Percentiles rank a stretch among this genome's conserved stretches.
Conservation (phyloP, 2,329 filamentous ascomycete species). For the Didymella exigua region DNA sequence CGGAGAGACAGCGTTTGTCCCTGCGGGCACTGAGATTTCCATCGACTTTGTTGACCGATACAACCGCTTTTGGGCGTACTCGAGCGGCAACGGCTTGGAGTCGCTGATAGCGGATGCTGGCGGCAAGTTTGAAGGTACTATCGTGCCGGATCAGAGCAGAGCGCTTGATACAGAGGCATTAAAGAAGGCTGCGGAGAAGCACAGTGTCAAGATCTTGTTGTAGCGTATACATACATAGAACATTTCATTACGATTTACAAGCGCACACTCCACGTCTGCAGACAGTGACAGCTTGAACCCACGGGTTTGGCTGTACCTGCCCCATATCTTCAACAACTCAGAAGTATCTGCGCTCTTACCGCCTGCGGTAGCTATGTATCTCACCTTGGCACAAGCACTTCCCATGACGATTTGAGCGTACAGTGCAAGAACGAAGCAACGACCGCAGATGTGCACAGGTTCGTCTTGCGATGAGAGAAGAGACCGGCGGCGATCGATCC, state of each 20-base stretch:
- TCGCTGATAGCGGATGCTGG: constrained; percentile 24
- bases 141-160: constrained; percentile 22
- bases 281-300: neutral
- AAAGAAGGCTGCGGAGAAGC: constrained; percentile 10
- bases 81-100: constrained; percentile 27
- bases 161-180: constrained; percentile 4
- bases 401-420: constrained; percentile 23
- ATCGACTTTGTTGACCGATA: constrained; percentile 25
- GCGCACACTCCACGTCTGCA: neutral
- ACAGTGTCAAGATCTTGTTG: constrained; percentile 3
- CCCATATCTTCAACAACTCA: neutral
- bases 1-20: constrained; percentile 27
- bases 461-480: constrained; percentile 7
- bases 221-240: neutral
- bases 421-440: constrained; percentile 22
- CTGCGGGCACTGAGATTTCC: constrained; percentile 21
- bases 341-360: neutral
- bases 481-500: neutral
- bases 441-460: constrained; percentile 20
- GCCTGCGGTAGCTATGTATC: constrained; percentile 12
- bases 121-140: constrained; percentile 19
- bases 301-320: neutral
- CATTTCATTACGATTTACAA: neutral
- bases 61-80: constrained; percentile 27
- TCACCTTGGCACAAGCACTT: constrained; percentile 8